Base-by-base conservation (phyloP, 345 rosid genomes). In the Hibiscus trionum region DNA sequence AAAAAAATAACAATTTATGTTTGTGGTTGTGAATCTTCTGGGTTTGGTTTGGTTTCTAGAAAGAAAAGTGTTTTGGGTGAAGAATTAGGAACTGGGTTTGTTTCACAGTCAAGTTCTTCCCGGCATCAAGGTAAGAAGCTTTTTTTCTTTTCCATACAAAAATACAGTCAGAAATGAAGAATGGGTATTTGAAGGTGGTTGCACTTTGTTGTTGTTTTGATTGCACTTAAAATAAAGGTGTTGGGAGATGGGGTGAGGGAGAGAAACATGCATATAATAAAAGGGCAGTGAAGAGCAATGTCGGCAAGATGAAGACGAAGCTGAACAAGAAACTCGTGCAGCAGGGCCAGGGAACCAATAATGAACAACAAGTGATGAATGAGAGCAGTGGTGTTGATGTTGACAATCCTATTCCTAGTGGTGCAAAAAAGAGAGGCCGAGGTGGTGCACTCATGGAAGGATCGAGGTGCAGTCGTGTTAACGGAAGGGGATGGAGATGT, bases 401-500 rank as follows among this genome's bases (percentile, higher is more conserved):
- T 50, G 10, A 21, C 17, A 69, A 35, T 17, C 19, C 10, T 29
- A 29, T 50, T 69, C 3, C 21, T 16, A 76, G 73, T n/a, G 57
- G 77, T 76, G 73, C 47, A 7, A 86, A 83, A 78, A 90, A 80
- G 85, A 88, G 84, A 55, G 86, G 72, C 52, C 72, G 86, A 42
- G 85, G 86, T 19, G 85, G 87, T 75, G 82, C 74, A 50, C 66
- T 90, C 4, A 80, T 88, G 90, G 93, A 86, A 75, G 99, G 96
- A 29, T 92, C 99, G 35, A 62, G 97, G 77, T 95, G 97, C 84
- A 95, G 97, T 78, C 90, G 99, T 1, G 97, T 90, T 15, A 95
- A 95, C 35, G 99, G 99, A 37, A 82, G 97, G 77, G 99, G 99
- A 61, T 92, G 99, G 99, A 84, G 99, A 74, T 95, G 99, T 58